A percentile compares a stretch with the other conserved stretches of the same genome.
Evolutionary conservation across 352 stramenopile species (phyloP).

Genomic region (Pythium scleroteichum): DNA sequence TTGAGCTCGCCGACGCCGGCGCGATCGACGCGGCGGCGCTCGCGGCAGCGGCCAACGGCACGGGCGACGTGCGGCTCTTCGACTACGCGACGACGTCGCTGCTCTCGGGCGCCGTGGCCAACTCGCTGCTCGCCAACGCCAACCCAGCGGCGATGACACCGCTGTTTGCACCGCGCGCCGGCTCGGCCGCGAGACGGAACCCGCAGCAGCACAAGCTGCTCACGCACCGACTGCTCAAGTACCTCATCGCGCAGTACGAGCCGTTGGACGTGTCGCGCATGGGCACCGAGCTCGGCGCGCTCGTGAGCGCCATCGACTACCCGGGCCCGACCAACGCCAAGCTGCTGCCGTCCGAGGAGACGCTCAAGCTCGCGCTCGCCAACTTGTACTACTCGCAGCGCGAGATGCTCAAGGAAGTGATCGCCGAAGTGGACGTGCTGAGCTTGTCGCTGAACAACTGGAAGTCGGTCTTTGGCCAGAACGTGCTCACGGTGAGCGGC

Average conservation of each 20-base stretch:
- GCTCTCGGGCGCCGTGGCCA: constrained; percentile 32
- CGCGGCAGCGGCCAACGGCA: constrained; percentile 24
- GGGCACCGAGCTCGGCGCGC: constrained; percentile 54
- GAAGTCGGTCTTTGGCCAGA: constrained; percentile 77
- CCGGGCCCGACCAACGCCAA: constrained; percentile 22
- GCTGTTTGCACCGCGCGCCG: constrained; percentile 8
- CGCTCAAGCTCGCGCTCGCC: constrained; percentile 67
- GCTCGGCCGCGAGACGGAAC: constrained; percentile 10
- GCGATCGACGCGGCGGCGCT: constrained; percentile 44
- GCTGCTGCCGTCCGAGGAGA: constrained; percentile 62
- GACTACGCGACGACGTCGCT: constrained; percentile 42
- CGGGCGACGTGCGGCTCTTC: constrained; percentile 51
- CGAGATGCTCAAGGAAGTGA: constrained; percentile 79
- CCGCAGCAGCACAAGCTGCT: constrained; percentile 57
- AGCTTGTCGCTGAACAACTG: constrained; percentile 81
- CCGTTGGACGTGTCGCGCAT: constrained; percentile 72
- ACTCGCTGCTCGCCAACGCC: constrained; percentile 15
- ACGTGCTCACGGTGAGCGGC: constrained; percentile 74
- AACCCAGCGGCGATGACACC: constrained; percentile 1
- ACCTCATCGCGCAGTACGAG: constrained; percentile 77
- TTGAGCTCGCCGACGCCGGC: constrained; percentile 47
- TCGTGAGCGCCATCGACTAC: constrained; percentile 52
- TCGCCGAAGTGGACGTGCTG: constrained; percentile 71
- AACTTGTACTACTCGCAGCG: constrained; percentile 82
- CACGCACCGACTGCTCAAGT: constrained; percentile 71